Evolutionary conservation across 805 yeast genomes (phyloP), one percentile per base, ranked within the genome.

Genomic region (Saccharomycopsis babjevae): DNA sequence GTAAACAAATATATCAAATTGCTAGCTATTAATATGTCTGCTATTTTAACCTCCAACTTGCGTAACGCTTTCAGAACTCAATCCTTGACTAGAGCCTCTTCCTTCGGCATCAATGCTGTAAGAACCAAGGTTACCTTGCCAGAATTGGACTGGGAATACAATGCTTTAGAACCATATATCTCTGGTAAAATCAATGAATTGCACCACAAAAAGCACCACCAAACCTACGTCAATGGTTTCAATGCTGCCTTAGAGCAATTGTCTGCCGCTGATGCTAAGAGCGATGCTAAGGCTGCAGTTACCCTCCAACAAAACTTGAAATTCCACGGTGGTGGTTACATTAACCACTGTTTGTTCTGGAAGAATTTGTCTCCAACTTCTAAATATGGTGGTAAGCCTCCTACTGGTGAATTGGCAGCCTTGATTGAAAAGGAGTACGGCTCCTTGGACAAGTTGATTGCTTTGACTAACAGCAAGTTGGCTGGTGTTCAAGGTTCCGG

Each of bases 401-500:
- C 79, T 54, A 79, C 81, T 54, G 80, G 89, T 42, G 79, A 79
- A 2, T 75, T 90, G 39, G 82, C 78, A 59, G 74, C 80, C 70
- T 84, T 85, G 65, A 82, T 90, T 63, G 69, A 72, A 57, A 76
- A 74, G 52, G 84, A 87, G 71, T 89, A 80, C 70, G 96, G 96
- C 40, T 79, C 85, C 18, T 74, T 87, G 63, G 96, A 91, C 67
- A 79, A 78, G 61, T 78, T 91, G 73, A 83, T 84, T 63, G 68
- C 74, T 50, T 69, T 80, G 62, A 82, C 92, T 66, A 90, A 89
- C 74, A 68, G 81, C 52, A 82, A 83, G 71, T 76, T 90, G 68
- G 96, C 96, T 42, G 94, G 94, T 61, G 81, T 90, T 68, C 97
- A 90, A 76, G 97, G 97, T 71, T 87, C 96, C 5, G 97, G 97